Conservation (phyloP, 192 early-diverging fungal genomes). For the Backusella parvicylindrica region DNA sequence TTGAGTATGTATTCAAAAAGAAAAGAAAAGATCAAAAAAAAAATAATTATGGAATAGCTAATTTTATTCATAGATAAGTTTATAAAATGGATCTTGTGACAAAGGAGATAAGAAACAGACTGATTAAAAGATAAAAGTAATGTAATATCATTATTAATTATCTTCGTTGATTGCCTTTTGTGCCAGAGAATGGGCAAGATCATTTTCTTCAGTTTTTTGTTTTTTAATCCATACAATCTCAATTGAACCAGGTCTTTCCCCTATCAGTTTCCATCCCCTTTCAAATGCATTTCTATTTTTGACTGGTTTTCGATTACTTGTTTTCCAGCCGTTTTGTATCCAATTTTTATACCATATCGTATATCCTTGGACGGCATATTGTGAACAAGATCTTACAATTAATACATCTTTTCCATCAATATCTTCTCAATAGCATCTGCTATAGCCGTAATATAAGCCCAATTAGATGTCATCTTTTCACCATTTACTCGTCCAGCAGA, state of each 20-base stretch:
- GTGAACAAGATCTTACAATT: neutral
- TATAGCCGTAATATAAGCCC: neutral
- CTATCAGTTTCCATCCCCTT: neutral
- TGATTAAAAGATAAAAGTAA: neutral
- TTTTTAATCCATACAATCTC: neutral
- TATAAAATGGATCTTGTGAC: too few species aligned
- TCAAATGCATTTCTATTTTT: neutral
- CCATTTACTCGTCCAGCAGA: neutral
- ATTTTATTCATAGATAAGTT: too few species aligned
- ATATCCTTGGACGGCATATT: neutral
- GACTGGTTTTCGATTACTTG: neutral
- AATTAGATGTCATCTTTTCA: neutral
- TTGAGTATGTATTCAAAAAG: too few species aligned
- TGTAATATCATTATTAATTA: neutral
- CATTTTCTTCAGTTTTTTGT: neutral
- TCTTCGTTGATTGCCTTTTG: neutral
- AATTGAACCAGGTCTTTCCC: neutral
- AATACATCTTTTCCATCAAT: neutral
- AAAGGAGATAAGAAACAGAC: neutral
- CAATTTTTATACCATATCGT: neutral
- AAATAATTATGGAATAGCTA: too few species aligned
- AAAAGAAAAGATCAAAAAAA: too few species aligned
- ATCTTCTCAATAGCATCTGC: neutral
- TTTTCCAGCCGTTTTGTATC: neutral
- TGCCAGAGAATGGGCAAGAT: neutral